Evolutionary conservation across 2,329 filamentous ascomycete species (phyloP).

Genomic region (Podosphaera aphanis): DNA sequence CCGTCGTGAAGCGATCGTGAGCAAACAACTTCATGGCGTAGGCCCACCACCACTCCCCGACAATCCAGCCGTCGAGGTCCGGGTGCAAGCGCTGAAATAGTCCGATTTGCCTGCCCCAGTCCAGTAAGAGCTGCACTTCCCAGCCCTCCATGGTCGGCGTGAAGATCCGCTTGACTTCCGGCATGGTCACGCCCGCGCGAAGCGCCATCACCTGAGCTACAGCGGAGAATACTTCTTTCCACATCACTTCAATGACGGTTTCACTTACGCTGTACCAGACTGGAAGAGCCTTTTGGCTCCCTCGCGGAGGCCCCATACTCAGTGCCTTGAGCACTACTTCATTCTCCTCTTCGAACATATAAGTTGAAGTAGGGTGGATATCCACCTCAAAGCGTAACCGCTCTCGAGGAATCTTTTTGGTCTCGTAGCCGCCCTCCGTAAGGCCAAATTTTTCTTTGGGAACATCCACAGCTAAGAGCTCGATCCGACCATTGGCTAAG

Average conservation of each 20-base stretch:
- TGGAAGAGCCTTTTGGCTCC: slow-evolving; percentile 27
- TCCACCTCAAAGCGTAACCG: slow-evolving; percentile 41
- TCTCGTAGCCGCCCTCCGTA: slow-evolving; percentile 46
- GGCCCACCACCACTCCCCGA: slow-evolving; percentile 47
- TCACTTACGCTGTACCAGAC: slow-evolving; percentile 53
- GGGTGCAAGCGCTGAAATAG: slow-evolving; percentile 18
- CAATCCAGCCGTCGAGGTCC: slow-evolving; percentile 20
- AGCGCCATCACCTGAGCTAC: slow-evolving; percentile 39
- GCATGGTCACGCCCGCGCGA: slow-evolving; percentile 30
- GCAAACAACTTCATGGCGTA: slow-evolving; percentile 1
- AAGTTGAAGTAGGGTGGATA: slow-evolving; percentile 31
- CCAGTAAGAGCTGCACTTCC: slow-evolving; percentile 33
- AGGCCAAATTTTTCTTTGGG: slow-evolving; percentile 46
- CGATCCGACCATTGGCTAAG: slow-evolving; percentile 32
- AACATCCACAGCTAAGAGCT: slow-evolving; percentile 28
- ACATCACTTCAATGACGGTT: slow-evolving; percentile 30
- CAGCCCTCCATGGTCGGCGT: slow-evolving; percentile 36
- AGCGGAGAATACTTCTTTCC: slow-evolving; percentile 38
- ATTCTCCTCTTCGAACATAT: slow-evolving; percentile 30
- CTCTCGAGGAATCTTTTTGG: slow-evolving; percentile 39
- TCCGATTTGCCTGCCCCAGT: slow-evolving; percentile 31
- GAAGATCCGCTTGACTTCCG: slow-evolving; percentile 30
- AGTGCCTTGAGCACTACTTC: slow-evolving; percentile 19
- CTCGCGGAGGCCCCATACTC: slow-evolving; percentile 10
- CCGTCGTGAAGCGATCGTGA: background rate